Base-by-base conservation (phyloP, 257 asterid genomes). In the Primulina huaijiensis region DNA sequence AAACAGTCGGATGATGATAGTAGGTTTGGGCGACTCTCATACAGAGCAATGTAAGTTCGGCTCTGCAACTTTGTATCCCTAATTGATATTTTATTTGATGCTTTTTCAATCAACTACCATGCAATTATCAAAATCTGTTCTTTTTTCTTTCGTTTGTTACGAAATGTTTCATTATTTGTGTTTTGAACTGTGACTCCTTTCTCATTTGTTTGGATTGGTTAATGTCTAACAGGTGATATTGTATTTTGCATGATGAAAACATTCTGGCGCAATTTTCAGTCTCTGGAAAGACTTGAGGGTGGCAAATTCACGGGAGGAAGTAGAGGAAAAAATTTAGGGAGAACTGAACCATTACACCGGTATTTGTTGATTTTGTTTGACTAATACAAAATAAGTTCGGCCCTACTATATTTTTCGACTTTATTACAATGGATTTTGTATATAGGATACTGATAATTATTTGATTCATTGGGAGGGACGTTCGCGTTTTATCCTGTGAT, bases 241-340 rank as follows among this genome's bases (percentile, higher is more conserved):
- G 95, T 68, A 86, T 93, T 55, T 68, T 93, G 82, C 96, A 93
- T 20, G 96, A 90, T 5, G 99, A 90, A 1, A 93, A 93, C 29
- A 86, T 93, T 2, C 62, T 93, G 77, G 96, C 60, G 92, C 97
- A 5, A 84, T 89, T 75, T 93, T 93, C 79, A 69, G 91, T 74
- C 72, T 84, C 5, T 87, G 96, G 91, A 88, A 86, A 82, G 96
- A 90, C 75, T 74, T 85, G 9, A 89, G 80, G 84, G 73, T 60
- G 56, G 96, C 95, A 65, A 73, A 80, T 46, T 76, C 96, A 37
- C 90, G 97, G 97, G 96, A 89, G 74, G 96, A 93, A 79, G 97
- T 90, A 25, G 99, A 93, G 80, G 83, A 85, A 67, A 82, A 80
- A 79, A 91, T 90, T 30, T 93, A 97, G 99, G 99, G 96, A 55